Base-by-base conservation (phyloP, 768 basidiomycete species). In the Pisolithus tinctorius region DNA sequence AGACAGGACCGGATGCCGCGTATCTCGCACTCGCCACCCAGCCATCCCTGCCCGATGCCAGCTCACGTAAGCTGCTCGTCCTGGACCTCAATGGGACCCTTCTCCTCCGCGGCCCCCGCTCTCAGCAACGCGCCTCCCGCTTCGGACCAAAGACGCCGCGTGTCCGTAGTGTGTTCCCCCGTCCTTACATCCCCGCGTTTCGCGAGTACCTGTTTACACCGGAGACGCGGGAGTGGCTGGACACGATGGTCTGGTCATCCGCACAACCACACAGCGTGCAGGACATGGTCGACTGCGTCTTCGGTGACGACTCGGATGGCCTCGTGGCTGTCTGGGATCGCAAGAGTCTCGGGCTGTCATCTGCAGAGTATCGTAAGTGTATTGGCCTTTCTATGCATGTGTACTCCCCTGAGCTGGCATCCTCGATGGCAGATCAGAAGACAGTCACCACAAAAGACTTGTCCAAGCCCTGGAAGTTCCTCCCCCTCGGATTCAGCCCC, bases 241-340 rank as follows among this genome's bases (percentile, higher is more conserved):
- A 90, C 52, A 82, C 85, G 4, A 92, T 92, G 86, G 78, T 93
- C 4, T 93, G 90, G 90, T 88, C 85, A 60, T 88, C 85, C 2
- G 90, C 90, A 4, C 87, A 90, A 60, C 87, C 88, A 2, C 83
- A 83, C 46, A 88, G 80, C 61, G 89, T 90, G 8, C 65, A 69
- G 0, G 82, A 84, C 57, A 92, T 93, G 90, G 84, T 87, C 0
- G 63, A 77, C 20, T 72, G 71, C 34, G 74, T 76, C 31, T 89
- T 91, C 61, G 79, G 73, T 10, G 59, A 68, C 4, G 48, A 64
- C 0, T 61, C 66, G 26, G 67, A 68, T 47, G 59, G 64, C 16
- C 67, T 90, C 4, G 65, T 79, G 14, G 86, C 82, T 0, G 72
- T 90, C 0, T 93, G 90, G 90, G 86, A 87, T 14, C 73, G 91